Conservation (phyloP, 2,329 filamentous ascomycete species). For the Plectosphaerella sp. region DNA sequence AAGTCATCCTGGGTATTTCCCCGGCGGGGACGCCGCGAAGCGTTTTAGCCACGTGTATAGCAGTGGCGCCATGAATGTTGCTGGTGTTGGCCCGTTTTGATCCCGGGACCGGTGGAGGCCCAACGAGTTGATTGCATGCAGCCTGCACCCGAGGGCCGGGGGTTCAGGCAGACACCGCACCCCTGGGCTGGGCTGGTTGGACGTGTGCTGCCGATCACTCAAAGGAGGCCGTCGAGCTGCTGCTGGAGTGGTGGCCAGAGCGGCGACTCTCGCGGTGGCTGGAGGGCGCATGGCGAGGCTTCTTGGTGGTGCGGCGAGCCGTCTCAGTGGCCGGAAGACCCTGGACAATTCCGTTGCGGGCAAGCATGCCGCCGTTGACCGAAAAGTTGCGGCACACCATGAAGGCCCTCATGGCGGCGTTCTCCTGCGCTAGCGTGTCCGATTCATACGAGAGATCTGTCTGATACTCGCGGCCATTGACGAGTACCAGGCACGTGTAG, state of each 20-base stretch:
- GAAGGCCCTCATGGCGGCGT: conserved; percentile 91
- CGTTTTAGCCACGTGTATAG: not conserved
- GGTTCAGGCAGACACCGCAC: too few species aligned
- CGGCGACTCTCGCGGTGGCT: conserved; percentile 41
- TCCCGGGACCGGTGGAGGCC: not conserved
- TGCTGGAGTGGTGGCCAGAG: conserved; percentile 57
- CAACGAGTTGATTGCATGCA: too few species aligned
- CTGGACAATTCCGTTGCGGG: conserved; percentile 64
- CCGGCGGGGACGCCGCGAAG: not conserved
- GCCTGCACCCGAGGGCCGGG: too few species aligned
- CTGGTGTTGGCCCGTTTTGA: not conserved
- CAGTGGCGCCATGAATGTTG: not conserved
- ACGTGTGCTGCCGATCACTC: conserved; percentile 32
- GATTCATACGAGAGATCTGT: conserved; percentile 83
- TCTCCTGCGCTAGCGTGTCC: conserved; percentile 80
- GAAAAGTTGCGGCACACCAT: conserved; percentile 98
- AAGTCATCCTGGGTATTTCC: not conserved
- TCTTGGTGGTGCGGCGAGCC: conserved; percentile 44
- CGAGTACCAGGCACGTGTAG: conserved; percentile 84
- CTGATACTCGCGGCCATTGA: conserved; percentile 95
- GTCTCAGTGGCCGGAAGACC: conserved; percentile 55
- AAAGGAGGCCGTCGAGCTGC: conserved; percentile 57
- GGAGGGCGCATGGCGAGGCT: conserved; percentile 45
- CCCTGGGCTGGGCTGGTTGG: not conserved
- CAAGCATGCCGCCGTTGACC: conserved; percentile 89